Evolutionary conservation across 148 eudicot genomes (phyloP).

Genomic region (Arbutus unedo): DNA sequence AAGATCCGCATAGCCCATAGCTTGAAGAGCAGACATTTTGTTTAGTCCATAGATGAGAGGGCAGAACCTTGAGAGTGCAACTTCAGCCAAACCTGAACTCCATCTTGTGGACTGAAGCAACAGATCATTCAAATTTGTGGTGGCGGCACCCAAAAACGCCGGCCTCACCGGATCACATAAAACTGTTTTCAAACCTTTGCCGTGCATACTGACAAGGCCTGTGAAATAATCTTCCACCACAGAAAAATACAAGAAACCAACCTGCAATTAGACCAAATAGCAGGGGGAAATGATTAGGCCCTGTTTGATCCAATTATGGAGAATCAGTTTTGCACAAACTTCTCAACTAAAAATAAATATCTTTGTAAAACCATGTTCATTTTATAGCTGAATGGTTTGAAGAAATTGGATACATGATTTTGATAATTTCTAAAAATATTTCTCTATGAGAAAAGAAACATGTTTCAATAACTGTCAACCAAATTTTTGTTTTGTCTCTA

Average conservation of each 20-base stretch:
- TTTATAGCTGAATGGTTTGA: no score
- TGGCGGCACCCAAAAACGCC: slow-evolving; percentile 52
- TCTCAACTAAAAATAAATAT: no score
- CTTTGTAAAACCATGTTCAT: no score
- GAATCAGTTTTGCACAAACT: no score
- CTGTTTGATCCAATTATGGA: no score
- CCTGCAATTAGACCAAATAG: slow-evolving; percentile 25
- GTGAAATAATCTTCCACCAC: slow-evolving; percentile 59
- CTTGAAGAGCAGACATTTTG: slow-evolving; percentile 30
- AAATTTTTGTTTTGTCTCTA: no score
- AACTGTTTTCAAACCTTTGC: slow-evolving; percentile 58
- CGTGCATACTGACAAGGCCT: slow-evolving; percentile 27
- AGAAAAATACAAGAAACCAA: slow-evolving; percentile 50
- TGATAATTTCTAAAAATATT: no score
- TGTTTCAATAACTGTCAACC: no score
- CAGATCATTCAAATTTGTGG: slow-evolving; percentile 48
- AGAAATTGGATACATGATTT: no score
- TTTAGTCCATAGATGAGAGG: slow-evolving; percentile 39
- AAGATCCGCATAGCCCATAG: slow-evolving; percentile 32
- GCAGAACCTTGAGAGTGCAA: slow-evolving; percentile 43
- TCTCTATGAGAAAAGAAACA: no score
- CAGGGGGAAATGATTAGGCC: no score
- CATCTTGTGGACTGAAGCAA: slow-evolving; percentile 54
- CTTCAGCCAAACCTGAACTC: slow-evolving; percentile 42
- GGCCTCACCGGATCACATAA: slow-evolving; percentile 47